Conservation (phyloP, 208 protist genomes). For the Leptomonas seymouri region DNA sequence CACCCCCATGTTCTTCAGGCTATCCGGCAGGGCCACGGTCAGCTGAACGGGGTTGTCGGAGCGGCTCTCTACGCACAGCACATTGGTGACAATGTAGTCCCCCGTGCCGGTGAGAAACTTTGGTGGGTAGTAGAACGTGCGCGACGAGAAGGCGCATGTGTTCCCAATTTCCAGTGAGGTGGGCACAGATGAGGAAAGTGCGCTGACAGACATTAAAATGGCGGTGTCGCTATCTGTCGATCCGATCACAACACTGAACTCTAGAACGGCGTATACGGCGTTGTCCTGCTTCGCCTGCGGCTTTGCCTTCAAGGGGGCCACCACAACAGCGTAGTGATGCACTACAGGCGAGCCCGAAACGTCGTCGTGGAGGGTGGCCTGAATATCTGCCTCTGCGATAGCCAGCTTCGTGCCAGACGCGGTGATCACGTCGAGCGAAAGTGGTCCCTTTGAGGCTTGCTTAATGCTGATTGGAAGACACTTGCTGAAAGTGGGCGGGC, state of each 20-base stretch:
- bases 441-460: slow-evolving; percentile 15
- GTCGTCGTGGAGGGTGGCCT: slow-evolving; percentile 15
- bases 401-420: slow-evolving; percentile 22
- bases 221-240: slow-evolving; percentile 19
- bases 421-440: slow-evolving; percentile 33
- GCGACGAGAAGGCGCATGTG: slow-evolving; percentile 44
- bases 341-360: slow-evolving; percentile 13
- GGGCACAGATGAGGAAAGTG: slow-evolving; percentile 11
- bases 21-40: slow-evolving; percentile 44
- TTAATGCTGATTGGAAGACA: slow-evolving; percentile 36
- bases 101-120: slow-evolving; percentile 48
- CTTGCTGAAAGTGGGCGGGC: slow-evolving; percentile 12
- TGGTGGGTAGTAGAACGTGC: slow-evolving; percentile 56
- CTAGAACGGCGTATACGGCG: slow-evolving; percentile 42
- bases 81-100: slow-evolving; percentile 70
- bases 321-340: slow-evolving; percentile 39
- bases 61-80: slow-evolving; percentile 58
- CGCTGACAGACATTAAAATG: slow-evolving; percentile 16
- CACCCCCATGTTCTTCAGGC: slow-evolving; percentile 24
- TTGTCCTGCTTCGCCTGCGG: slow-evolving; percentile 20
- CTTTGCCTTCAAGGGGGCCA: slow-evolving; percentile 25
- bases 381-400: slow-evolving; percentile 24
- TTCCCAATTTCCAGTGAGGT: slow-evolving; percentile 11
- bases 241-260: slow-evolving; percentile 40
- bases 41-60: slow-evolving; percentile 39